A percentile compares a stretch with the other conserved stretches of the same genome.
Conservation (phyloP, 176 grass and related monocot genomes). For the Triticum timopheevii region DNA sequence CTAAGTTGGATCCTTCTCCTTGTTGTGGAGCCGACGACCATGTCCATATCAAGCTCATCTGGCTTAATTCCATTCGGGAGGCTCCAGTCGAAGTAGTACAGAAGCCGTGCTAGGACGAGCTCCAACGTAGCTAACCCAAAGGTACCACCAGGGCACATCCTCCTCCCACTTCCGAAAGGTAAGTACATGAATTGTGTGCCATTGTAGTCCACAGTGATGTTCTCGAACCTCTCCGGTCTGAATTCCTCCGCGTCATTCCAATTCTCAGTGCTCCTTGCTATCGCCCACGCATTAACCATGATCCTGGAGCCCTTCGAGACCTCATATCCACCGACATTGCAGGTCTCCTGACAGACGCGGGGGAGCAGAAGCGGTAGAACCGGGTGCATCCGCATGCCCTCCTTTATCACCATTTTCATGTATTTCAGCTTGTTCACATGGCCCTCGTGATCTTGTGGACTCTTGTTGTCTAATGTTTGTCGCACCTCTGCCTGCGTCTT, state of each 20-base stretch:
- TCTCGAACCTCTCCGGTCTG: background rate
- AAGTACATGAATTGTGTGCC: background rate
- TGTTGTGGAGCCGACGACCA: background rate
- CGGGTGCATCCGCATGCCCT: background rate
- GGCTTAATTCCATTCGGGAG: background rate
- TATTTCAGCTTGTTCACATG: background rate
- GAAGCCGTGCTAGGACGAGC: background rate
- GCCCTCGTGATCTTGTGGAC: background rate
- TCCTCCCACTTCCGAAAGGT: background rate
- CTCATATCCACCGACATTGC: background rate
- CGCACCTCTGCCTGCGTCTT: background rate
- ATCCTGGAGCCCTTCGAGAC: background rate
- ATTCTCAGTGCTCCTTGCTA: background rate
- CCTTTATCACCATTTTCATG: background rate
- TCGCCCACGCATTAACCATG: background rate
- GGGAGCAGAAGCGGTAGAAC: background rate
- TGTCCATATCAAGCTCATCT: background rate
- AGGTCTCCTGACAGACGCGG: background rate
- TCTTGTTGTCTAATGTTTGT: background rate
- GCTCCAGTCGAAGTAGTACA: background rate
- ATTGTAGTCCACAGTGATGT: background rate
- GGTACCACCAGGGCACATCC: background rate
- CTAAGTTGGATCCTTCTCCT: background rate
- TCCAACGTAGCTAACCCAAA: background rate
- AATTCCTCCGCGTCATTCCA: background rate